These are phyloP conservation scores for Adansonia gregorii DNA, from an alignment of 441 rosid species.

Conservation along the genomic window DNA sequence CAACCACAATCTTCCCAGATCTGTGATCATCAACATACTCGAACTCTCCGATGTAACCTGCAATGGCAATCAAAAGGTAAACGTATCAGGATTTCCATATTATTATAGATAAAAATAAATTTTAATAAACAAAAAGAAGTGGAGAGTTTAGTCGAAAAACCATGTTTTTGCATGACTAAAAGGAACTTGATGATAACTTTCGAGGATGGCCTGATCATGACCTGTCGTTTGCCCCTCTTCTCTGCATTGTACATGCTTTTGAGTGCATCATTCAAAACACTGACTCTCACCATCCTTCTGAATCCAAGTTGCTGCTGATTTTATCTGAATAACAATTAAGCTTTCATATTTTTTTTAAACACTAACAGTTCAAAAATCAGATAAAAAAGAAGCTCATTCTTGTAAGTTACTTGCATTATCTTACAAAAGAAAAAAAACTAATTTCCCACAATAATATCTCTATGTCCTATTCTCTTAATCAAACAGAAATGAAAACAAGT, in stretches of 20 bases:
- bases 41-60: constrained; percentile 70
- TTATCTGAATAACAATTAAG: not conserved
- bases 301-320: not conserved
- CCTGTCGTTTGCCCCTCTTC: constrained; percentile 68
- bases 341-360: not conserved
- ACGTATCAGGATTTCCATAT: not conserved
- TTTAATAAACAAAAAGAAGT: not conserved
- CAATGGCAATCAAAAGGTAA: not conserved
- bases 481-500: not conserved
- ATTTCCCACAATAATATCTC: not conserved
- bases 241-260: constrained; percentile 79
- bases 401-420: not conserved
- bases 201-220: constrained; percentile 70
- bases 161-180: constrained; percentile 72
- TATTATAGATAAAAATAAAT: not conserved
- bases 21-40: constrained; percentile 75
- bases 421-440: not conserved
- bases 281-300: constrained; percentile 60
- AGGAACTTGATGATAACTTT: constrained; percentile 69
- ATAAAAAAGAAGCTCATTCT: not conserved
- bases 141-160: constrained; percentile 30
- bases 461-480: not conserved
- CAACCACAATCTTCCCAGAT: constrained; percentile 69
- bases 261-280: constrained; percentile 72
- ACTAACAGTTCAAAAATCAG: not conserved